These are phyloP conservation scores for Rhododendron kiyosumense DNA, from an alignment of 148 eudicot genomes.

Conservation along the genomic window DNA sequence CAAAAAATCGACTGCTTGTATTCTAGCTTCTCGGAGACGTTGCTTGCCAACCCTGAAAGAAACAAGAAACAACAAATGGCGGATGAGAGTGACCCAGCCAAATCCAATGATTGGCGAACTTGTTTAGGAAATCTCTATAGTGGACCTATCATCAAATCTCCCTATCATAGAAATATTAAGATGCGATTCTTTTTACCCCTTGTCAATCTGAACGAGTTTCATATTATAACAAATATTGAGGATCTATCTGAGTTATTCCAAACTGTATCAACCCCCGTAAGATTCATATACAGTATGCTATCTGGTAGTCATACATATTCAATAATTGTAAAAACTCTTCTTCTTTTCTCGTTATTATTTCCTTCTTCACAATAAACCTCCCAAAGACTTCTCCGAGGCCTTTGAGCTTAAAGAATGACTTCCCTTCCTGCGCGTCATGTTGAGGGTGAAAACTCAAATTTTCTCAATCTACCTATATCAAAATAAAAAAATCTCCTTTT, in stretches of 20 bases:
- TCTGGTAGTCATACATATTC: background rate
- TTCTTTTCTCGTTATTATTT: background rate
- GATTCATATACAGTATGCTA: background rate
- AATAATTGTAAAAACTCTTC: background rate
- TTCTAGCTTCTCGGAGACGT: constrained; percentile 68
- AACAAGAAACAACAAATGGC: background rate
- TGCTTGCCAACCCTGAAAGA: constrained; percentile 73
- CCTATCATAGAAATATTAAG: too few relatives aligned
- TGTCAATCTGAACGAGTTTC: background rate
- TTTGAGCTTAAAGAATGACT: background rate
- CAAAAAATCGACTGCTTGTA: constrained; percentile 82
- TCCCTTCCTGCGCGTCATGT: background rate
- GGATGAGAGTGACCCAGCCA: background rate
- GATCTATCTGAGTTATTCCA: background rate
- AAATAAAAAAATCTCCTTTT: background rate
- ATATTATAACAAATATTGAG: background rate
- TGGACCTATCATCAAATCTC: too few relatives aligned
- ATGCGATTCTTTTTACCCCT: background rate
- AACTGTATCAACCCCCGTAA: background rate
- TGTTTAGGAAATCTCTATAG: background rate
- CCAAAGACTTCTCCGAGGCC: background rate
- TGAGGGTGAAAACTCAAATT: background rate
- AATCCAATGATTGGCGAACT: background rate
- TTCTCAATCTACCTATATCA: background rate
- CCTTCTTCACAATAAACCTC: background rate